Conservation (phyloP, 2,329 filamentous ascomycete genomes). For the Fusarium fujikuroi region DNA sequence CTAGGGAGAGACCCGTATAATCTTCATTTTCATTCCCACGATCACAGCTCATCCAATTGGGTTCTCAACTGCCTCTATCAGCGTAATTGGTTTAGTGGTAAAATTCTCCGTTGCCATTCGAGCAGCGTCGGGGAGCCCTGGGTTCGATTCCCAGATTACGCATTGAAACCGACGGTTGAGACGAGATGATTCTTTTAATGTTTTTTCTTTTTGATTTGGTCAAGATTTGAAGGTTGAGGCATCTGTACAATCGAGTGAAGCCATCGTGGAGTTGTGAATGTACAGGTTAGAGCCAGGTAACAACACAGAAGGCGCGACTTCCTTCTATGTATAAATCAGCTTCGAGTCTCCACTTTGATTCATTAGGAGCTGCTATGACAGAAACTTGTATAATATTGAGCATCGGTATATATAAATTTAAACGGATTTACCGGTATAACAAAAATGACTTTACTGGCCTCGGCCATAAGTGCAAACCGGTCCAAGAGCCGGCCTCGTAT, state of each 20-base stretch:
- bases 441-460: not conserved
- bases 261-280: not conserved
- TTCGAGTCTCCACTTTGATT: not conserved
- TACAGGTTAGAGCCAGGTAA: rapidly evolving
- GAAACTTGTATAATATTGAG: too few species aligned
- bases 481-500: not conserved
- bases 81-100: conserved; percentile 24
- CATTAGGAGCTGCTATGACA: too few species aligned
- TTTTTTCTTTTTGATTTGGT: not conserved
- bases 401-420: not conserved
- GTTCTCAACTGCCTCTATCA: not conserved
- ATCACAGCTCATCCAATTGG: not conserved
- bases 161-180: not conserved
- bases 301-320: not conserved
- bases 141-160: conserved; percentile 11
- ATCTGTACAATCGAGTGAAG: not conserved
- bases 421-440: not conserved
- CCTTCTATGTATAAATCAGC: rapidly evolving
- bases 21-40: rapidly evolving
- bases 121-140: conserved; percentile 6
- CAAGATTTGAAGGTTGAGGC: not conserved
- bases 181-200: not conserved
- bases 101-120: conserved; percentile 20
- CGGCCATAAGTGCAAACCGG: rapidly evolving
- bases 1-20: rapidly evolving